Evolutionary conservation across 140 eudicot genomes (phyloP).

Genomic region (Erigeron philadelphicus): DNA sequence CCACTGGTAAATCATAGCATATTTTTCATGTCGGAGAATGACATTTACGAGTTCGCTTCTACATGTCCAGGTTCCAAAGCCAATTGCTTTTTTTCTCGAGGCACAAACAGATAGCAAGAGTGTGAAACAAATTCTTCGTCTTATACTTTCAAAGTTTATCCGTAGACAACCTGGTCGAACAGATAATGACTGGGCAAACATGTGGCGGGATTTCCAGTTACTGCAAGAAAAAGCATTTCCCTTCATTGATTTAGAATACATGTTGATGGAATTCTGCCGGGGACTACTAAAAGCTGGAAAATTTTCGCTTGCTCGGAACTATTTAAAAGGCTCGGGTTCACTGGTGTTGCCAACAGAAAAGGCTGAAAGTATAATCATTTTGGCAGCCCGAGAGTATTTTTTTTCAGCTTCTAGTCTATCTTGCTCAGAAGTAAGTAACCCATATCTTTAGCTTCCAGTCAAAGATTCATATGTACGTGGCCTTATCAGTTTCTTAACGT

Average conservation of each 20-base stretch:
- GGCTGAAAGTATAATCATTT: slow-evolving; percentile 84
- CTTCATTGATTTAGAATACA: slow-evolving; percentile 78
- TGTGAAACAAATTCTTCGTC: slow-evolving; percentile 89
- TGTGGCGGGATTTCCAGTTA: slow-evolving; percentile 88
- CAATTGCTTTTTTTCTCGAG: slow-evolving; percentile 63
- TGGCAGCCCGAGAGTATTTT: slow-evolving; percentile 85
- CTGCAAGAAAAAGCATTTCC: slow-evolving; percentile 90
- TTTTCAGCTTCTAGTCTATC: slow-evolving; percentile 89
- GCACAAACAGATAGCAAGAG: slow-evolving; percentile 71
- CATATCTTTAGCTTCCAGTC: background rate
- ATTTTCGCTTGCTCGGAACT: slow-evolving; percentile 82
- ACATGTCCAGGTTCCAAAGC: slow-evolving; percentile 80
- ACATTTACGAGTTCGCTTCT: slow-evolving; percentile 21
- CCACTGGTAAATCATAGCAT: background rate
- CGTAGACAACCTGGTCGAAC: slow-evolving; percentile 74
- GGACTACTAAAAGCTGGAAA: slow-evolving; percentile 93
- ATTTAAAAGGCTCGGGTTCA: slow-evolving; percentile 72
- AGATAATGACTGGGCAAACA: slow-evolving; percentile 84
- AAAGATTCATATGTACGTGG: too few relatives aligned
- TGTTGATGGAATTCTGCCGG: slow-evolving; percentile 86
- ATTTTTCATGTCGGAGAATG: background rate
- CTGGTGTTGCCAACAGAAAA: slow-evolving; percentile 74
- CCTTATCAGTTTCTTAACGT: too few relatives aligned
- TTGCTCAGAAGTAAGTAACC: slow-evolving; percentile 66
- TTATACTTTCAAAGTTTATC: slow-evolving; percentile 77